phyloP scores from a whole-genome alignment of 2,329 filamentous ascomycete species.

The Celoporthe dispersa region DNA sequence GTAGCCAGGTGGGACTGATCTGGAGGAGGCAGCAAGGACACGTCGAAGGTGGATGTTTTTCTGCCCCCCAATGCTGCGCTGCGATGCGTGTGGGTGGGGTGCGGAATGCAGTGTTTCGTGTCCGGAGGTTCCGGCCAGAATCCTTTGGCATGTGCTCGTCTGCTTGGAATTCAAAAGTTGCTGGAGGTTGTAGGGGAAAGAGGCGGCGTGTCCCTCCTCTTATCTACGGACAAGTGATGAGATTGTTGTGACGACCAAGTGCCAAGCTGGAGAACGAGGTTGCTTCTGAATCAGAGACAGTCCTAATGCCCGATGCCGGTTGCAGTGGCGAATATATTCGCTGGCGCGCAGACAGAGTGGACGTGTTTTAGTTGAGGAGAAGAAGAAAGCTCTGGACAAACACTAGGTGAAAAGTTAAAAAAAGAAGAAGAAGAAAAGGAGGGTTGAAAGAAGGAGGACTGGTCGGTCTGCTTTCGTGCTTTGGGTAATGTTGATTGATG shows the following conservation, averaged over 20 bases:
- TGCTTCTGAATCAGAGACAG: slow-evolving; percentile 6
- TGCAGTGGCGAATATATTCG: background rate
- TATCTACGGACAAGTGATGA: slow-evolving; percentile 8
- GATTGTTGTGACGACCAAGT: background rate
- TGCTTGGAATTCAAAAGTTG: slow-evolving; percentile 18
- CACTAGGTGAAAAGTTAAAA: background rate
- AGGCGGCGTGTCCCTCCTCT: slow-evolving; percentile 8
- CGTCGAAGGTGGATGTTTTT: slow-evolving; percentile 10
- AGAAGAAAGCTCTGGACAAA: background rate
- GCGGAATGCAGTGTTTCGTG: slow-evolving; percentile 13
- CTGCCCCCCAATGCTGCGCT: background rate
- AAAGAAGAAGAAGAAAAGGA: too few relatives aligned
- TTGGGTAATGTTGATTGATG: background rate
- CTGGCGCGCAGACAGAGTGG: background rate
- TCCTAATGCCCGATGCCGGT: background rate
- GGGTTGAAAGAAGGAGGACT: background rate
- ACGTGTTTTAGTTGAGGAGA: background rate
- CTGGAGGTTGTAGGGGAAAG: slow-evolving; percentile 20
- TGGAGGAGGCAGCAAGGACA: background rate
- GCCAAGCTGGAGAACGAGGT: slow-evolving; percentile 4
- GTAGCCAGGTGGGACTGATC: background rate
- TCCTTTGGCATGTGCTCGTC: slow-evolving; percentile 10
- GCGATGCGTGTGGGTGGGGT: slow-evolving; percentile 19
- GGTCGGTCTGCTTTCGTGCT: background rate
- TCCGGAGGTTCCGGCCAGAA: slow-evolving; percentile 14